phyloP scores from a whole-genome alignment of 345 rosid genomes.

The Populus deltoides region DNA sequence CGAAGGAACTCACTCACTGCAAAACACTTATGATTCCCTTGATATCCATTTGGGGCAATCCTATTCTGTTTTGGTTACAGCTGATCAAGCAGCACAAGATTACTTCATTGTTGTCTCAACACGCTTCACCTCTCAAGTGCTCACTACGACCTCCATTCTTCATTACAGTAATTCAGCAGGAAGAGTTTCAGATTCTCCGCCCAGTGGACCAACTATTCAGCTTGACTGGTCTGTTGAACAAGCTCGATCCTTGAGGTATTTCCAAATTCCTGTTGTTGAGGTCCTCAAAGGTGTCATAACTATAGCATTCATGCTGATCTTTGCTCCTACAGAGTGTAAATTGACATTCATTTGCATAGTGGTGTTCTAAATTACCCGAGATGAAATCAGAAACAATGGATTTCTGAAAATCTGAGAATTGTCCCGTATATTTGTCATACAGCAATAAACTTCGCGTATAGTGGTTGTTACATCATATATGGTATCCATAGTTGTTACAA shows the following conservation, averaged over 20 bases:
- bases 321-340: neutral
- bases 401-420: neutral
- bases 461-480: neutral
- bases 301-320: neutral
- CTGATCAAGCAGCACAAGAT: conserved; percentile 29
- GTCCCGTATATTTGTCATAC: neutral
- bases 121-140: conserved; percentile 24
- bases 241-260: conserved; percentile 32
- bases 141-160: conserved; percentile 23
- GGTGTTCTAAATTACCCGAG: neutral
- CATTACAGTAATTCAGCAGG: conserved; percentile 29
- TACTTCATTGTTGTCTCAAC: conserved; percentile 28
- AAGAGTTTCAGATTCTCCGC: conserved; percentile 27
- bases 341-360: neutral
- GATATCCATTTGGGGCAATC: conserved; percentile 35
- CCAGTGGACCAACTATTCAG: conserved; percentile 30
- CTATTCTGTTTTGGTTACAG: conserved; percentile 29
- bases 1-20: conserved; percentile 33
- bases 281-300: too few species aligned
- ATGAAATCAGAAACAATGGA: neutral
- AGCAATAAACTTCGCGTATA: neutral
- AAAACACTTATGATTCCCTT: conserved; percentile 28
- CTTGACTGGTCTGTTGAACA: conserved; percentile 33
- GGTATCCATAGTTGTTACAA: neutral
- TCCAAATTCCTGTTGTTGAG: neutral